phyloP scores from a whole-genome alignment of 2,329 filamentous ascomycete genomes.

The Ophiostoma tasmaniense region DNA sequence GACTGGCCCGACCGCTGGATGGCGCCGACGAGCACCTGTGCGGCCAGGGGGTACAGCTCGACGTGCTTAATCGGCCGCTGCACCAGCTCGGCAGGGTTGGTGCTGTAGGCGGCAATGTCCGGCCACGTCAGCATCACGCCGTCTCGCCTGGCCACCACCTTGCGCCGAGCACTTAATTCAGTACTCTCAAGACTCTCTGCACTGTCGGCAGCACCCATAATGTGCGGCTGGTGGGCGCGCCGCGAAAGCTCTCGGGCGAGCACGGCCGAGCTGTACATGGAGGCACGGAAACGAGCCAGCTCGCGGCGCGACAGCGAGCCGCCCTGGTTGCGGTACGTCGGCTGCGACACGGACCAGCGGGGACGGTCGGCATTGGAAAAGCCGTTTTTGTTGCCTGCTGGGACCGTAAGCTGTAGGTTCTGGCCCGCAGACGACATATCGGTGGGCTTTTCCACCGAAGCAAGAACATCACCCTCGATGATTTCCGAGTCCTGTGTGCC shows the following conservation, averaged over 20 bases:
- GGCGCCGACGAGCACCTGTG: constrained; percentile 41
- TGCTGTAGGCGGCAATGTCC: constrained; percentile 36
- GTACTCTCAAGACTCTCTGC: constrained; percentile 15
- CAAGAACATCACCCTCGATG: constrained; percentile 11
- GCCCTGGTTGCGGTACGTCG: background rate
- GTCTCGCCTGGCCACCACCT: background rate
- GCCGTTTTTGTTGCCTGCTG: background rate
- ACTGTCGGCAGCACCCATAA: constrained; percentile 27
- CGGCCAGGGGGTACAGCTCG: constrained; percentile 44
- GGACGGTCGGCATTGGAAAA: constrained; percentile 28
- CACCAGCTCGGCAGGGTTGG: constrained; percentile 28
- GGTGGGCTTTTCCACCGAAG: background rate
- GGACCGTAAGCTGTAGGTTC: background rate
- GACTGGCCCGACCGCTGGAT: constrained; percentile 40
- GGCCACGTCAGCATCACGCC: constrained; percentile 30
- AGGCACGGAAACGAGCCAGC: constrained; percentile 65
- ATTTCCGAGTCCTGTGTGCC: constrained; percentile 11
- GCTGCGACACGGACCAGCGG: constrained; percentile 23
- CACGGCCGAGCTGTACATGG: constrained; percentile 77
- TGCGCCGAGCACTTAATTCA: constrained; percentile 9
- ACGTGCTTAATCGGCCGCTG: constrained; percentile 31
- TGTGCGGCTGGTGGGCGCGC: constrained; percentile 46
- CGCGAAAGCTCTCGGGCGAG: constrained; percentile 75
- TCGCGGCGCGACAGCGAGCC: constrained; percentile 47
- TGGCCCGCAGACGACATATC: background rate